These are phyloP conservation scores for Noccaea bulbosa DNA, from an alignment of 345 rosid species.

Conservation along the genomic window DNA sequence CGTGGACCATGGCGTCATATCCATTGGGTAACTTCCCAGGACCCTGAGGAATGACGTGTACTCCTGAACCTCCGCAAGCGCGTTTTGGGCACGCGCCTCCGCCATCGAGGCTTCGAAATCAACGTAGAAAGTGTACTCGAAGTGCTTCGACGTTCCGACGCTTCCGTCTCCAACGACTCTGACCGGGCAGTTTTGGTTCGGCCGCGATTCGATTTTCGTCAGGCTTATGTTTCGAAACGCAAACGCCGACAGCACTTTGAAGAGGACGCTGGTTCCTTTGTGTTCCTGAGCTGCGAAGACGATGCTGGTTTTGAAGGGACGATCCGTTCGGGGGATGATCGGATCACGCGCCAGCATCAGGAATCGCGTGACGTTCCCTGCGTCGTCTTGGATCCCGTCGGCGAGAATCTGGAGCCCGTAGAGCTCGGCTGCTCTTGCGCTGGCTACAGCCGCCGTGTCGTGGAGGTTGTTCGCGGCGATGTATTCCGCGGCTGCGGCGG, in stretches of 20 bases:
- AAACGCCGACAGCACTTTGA: slow-evolving; percentile 90
- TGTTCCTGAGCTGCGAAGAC: slow-evolving; percentile 95
- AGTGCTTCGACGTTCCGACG: slow-evolving; percentile 82
- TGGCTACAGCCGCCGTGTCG: slow-evolving; percentile 74
- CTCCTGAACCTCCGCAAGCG: slow-evolving; percentile 97
- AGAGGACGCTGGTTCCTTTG: slow-evolving; percentile 84
- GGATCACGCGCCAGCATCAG: slow-evolving; percentile 98
- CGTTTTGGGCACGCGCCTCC: slow-evolving; percentile 89
- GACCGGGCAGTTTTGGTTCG: slow-evolving; percentile 80
- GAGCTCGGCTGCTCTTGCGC: slow-evolving; percentile 74
- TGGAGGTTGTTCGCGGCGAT: slow-evolving; percentile 72
- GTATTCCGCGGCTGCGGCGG: slow-evolving; percentile 93
- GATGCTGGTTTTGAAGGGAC: slow-evolving; percentile 96
- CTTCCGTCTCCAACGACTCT: slow-evolving; percentile 76
- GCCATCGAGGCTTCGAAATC: slow-evolving; percentile 99
- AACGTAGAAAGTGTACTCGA: slow-evolving; percentile 88
- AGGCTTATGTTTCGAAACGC: slow-evolving; percentile 88
- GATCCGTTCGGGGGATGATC: slow-evolving; percentile 86
- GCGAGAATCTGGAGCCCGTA: slow-evolving; percentile 76
- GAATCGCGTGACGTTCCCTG: slow-evolving; percentile 90
- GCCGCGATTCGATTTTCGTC: slow-evolving; percentile 95
- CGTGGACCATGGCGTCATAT: slow-evolving; percentile 96
- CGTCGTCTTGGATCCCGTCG: slow-evolving; percentile 74
- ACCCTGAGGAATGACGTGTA: slow-evolving; percentile 97
- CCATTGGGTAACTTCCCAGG: slow-evolving; percentile 97